Evolutionary conservation across 169 alveolate genomes (phyloP), one percentile per base, ranked within the genome.

Genomic region (Plasmodium gonderi): DNA sequence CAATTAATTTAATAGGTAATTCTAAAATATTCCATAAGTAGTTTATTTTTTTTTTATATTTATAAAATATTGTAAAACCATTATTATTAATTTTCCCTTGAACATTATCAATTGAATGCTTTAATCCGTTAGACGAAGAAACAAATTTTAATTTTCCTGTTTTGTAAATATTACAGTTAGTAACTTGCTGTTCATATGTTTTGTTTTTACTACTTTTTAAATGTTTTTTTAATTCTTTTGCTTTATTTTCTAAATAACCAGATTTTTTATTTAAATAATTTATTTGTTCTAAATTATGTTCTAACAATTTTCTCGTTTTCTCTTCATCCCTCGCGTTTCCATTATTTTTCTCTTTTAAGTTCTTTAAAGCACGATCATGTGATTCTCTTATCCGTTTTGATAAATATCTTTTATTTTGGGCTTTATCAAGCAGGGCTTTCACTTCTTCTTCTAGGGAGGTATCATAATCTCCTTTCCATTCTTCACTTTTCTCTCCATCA

Each of bases 271-370:
- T 83, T n/a, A 83, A 44, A 23, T 72, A 83, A 72, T 83, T 36
- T 72, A 83, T 83, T 49, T 83, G 87, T 83, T 83, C 85, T 74
- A 83, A 74, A 64, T 83, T 83, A 72, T 83, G 92, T 74, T 83
- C 68, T 76, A 83, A 60, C 45, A 83, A 23, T 29, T 83, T 69
- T 49, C 44, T 83, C 9, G 69, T 51, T 40, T 47, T 83, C 36
- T 54, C 92, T 47, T 83, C 92, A 42, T 83, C 77, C 44, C 65
- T 20, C 3, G 23, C 45, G 12, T n/a, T 67, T 51, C 8, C 64
- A 20, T 83, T 75, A 26, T 29, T 74, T 26, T 26, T 72, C 38
- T 60, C 40, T 83, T 83, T 47, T 83, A 83, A 72, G 40, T 69
- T 72, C 42, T 51, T 83, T 60, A 72, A 75, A 33, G 92, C 92